These are phyloP conservation scores for Crucihimalaya himalaica DNA, from an alignment of 345 rosid genomes.

Conservation along the genomic window DNA sequence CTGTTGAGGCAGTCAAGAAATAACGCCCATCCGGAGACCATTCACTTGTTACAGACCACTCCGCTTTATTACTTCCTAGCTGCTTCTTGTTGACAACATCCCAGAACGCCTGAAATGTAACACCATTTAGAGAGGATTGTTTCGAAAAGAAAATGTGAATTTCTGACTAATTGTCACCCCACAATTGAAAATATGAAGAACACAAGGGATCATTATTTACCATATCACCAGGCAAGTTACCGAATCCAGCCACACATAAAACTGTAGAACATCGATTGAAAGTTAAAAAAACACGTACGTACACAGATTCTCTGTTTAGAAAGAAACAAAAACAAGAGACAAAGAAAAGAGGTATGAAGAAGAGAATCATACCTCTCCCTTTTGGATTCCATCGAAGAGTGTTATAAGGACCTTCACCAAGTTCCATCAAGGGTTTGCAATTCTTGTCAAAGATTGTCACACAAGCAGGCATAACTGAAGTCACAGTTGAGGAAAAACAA, in stretches of 20 bases:
- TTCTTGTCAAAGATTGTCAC: constrained; percentile 87
- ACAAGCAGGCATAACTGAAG: constrained; percentile 86
- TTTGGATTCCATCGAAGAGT: constrained; percentile 93
- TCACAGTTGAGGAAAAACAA: constrained; percentile 52
- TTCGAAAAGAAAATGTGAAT: neutral
- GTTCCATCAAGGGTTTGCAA: constrained; percentile 82
- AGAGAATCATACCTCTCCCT: constrained; percentile 77
- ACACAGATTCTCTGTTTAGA: neutral
- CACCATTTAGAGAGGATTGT: constrained; percentile 4
- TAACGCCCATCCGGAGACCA: constrained; percentile 94
- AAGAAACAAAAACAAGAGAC: neutral
- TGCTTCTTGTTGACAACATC: constrained; percentile 66
- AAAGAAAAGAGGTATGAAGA: neutral
- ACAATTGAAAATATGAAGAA: neutral
- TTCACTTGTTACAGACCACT: constrained; percentile 85
- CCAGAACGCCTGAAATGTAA: constrained; percentile 80
- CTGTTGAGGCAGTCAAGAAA: constrained; percentile 95
- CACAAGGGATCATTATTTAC: constrained; percentile 43
- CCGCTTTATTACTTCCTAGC: constrained; percentile 79
- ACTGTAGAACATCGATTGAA: constrained; percentile 53
- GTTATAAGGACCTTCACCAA: constrained; percentile 88
- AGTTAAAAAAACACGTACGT: constrained; percentile 37
- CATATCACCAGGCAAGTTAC: constrained; percentile 98
- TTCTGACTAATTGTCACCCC: neutral
- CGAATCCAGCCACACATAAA: constrained; percentile 93